Evolutionary conservation across 352 stramenopile genomes (phyloP).

Genomic region (Pythium biforme): DNA sequence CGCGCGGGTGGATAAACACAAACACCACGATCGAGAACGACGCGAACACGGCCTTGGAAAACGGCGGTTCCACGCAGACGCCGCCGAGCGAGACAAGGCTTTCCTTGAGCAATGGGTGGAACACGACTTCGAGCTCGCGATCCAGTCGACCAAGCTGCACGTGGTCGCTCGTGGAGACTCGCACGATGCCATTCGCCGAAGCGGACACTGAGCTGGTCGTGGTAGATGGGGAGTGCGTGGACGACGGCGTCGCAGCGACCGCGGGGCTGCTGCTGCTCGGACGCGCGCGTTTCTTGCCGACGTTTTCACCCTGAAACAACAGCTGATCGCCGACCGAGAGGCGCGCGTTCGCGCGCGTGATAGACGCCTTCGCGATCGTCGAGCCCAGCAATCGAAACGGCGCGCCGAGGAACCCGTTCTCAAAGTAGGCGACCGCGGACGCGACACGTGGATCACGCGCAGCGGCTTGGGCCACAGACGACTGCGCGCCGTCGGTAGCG

Average conservation of each 20-base stretch:
- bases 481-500: not conserved
- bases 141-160: constrained; percentile 59
- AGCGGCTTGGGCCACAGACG: constrained; percentile 13
- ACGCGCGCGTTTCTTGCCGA: constrained; percentile 61
- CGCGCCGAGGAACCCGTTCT: constrained; percentile 31
- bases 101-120: constrained; percentile 68
- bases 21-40: constrained; percentile 64
- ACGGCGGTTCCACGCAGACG: constrained; percentile 44
- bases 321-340: constrained; percentile 47
- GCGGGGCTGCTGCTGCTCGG: constrained; percentile 11
- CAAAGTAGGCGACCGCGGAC: constrained; percentile 26
- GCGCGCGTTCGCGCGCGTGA: constrained; percentile 45
- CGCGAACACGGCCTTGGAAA: constrained; percentile 59
- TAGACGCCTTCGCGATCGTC: constrained; percentile 38
- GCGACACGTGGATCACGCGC: constrained; percentile 25
- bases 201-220: not conserved
- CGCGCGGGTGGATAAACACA: constrained; percentile 54
- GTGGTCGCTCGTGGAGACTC: constrained; percentile 48
- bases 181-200: constrained; percentile 44
- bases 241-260: not conserved
- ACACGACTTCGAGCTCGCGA: constrained; percentile 52
- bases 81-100: constrained; percentile 44
- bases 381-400: constrained; percentile 50
- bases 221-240: not conserved
- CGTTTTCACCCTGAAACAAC: constrained; percentile 65